Percentiles rank a stretch among this genome's conserved stretches.
phyloP scores from a whole-genome alignment of 2,329 filamentous ascomycete species.

The Penicillium digitatum region DNA sequence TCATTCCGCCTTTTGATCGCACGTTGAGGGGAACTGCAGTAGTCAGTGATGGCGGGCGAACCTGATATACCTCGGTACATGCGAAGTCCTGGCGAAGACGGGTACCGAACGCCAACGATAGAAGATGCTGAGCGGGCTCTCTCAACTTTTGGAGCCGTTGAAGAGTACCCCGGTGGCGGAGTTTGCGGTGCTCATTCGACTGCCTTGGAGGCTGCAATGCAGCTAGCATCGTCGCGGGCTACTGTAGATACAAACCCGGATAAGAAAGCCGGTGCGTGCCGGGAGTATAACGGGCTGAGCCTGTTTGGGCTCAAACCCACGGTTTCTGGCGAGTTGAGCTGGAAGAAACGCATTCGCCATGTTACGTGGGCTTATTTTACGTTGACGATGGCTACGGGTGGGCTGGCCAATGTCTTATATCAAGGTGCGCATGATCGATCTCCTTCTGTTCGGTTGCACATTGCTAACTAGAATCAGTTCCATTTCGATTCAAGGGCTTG shows the following conservation, averaged over 20 bases:
- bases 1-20: neutral
- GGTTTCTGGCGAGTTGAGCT: constrained; percentile 36
- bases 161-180: constrained; percentile 10
- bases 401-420: constrained; percentile 58
- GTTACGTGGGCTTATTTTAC: constrained; percentile 79
- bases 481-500: constrained; percentile 55
- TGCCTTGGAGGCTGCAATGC: constrained; percentile 26
- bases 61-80: constrained; percentile 32
- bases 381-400: constrained; percentile 60
- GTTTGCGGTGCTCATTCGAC: constrained; percentile 28
- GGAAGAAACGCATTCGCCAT: constrained; percentile 56
- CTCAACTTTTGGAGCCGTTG: constrained; percentile 7
- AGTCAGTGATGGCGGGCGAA: constrained; percentile 20
- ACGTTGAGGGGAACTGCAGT: neutral
- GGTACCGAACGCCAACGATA: constrained; percentile 45
- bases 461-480: constrained; percentile 37
- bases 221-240: constrained; percentile 21
- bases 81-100: constrained; percentile 40
- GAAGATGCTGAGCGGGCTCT: constrained; percentile 39
- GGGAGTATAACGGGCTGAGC: constrained; percentile 15
- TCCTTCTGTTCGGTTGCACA: neutral
- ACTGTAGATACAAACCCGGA: constrained; percentile 7
- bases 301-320: constrained; percentile 14
- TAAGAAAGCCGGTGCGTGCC: constrained; percentile 5
- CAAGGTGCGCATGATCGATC: constrained; percentile 43